A percentile compares a stretch with the other conserved stretches of the same genome.
Evolutionary conservation across 148 eudicot species (phyloP).

Genomic region (Simmondsia chinensis): DNA sequence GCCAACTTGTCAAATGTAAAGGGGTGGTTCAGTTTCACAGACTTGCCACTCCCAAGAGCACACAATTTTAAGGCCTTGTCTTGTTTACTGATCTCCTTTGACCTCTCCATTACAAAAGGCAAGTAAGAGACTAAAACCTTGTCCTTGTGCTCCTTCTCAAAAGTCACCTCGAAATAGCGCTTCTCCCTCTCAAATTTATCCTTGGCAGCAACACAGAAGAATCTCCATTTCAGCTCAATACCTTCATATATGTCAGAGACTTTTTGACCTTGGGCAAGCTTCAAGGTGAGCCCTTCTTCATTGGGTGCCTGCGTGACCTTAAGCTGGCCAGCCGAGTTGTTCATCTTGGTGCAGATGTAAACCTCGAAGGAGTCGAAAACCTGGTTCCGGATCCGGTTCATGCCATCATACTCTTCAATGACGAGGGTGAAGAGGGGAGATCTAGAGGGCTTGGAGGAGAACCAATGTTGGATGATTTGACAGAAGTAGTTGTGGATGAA

Average conservation of each 20-base stretch:
- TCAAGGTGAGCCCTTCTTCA: neutral
- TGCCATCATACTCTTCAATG: neutral
- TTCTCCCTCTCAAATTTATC: too few relatives aligned
- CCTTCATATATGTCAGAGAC: neutral
- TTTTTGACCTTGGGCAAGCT: neutral
- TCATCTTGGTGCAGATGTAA: neutral
- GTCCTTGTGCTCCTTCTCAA: neutral
- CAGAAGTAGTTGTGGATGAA: neutral
- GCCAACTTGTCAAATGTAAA: conserved; percentile 5
- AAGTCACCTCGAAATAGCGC: neutral
- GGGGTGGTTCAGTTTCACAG: conserved; percentile 3
- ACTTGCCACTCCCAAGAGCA: neutral
- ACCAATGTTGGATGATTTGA: neutral
- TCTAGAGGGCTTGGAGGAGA: neutral
- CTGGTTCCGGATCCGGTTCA: neutral
- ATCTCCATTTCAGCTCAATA: neutral
- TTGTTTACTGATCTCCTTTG: neutral
- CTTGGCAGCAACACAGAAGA: neutral
- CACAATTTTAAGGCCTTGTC: neutral
- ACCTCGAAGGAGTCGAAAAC: neutral
- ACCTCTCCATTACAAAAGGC: neutral
- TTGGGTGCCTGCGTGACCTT: neutral
- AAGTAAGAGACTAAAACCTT: neutral
- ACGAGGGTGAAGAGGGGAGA: neutral
- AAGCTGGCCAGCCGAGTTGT: neutral